Base-by-base conservation (phyloP, 1,284 basidiomycete species). In the Boletus subluridellus region DNA sequence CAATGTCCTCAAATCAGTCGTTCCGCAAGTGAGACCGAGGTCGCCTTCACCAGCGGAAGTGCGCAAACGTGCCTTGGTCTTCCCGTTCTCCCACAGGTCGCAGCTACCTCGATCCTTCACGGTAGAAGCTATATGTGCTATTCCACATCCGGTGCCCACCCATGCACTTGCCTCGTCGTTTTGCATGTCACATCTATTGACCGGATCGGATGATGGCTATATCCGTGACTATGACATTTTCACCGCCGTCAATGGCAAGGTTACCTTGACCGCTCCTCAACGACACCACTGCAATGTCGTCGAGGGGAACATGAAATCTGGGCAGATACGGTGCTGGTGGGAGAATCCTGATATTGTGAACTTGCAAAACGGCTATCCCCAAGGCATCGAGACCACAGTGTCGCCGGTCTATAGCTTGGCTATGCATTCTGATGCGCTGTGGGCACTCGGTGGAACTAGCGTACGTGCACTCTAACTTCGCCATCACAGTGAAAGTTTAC, bases 161-260 rank as follows among this genome's bases (percentile, higher is more conserved):
- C 92, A 97, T 74, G 83, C 91, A 14, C 83, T 98, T 26, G 88
- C 94, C 2, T 80, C 91, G 5, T 92, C 92, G 0, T 75, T 84
- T n/a, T 97, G 95, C 74, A 87, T 94, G 80, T 86, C 90, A 30
- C 93, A 95, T 69, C 79, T 98, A 14, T 76, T 98, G 49, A 94
- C 94, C 5, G 95, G 95, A 42, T 93, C 92, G 11, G 89, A 95
- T 61, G 95, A 98, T 73, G 95, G 95, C 11, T 95, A 94, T 67
- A 89, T 98, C 48, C 86, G 95, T 44, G 86, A 93, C 74, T 98
- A 97, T 76, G 95, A 98, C 73, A 84, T 96, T 54, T 95, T 93
- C 74, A 75, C 89, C 28, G 89, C 91, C 48, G 88, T 94, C 53
- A 98, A 97, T 70, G 88, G 93, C 58, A 91, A 91, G 66, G 86